Percentiles rank a stretch among this genome's conserved stretches.
These are phyloP conservation scores for Byssochlamys sp. DNA, from an alignment of 2,329 filamentous ascomycete genomes.

Conservation along the genomic window DNA sequence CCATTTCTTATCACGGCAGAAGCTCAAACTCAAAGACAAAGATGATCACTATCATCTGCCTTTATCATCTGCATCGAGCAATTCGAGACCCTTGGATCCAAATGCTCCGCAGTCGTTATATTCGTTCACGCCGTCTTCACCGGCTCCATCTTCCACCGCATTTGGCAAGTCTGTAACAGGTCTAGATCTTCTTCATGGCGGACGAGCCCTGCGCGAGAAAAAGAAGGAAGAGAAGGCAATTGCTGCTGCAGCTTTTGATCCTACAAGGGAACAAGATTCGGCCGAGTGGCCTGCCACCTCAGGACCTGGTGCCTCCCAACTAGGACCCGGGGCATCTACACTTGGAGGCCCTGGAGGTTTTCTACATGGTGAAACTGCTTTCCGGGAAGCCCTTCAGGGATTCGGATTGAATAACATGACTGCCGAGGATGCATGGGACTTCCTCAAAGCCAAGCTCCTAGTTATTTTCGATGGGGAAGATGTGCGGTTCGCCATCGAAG, in stretches of 20 bases:
- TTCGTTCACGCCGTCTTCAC: slow-evolving; percentile 56
- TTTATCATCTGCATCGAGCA: slow-evolving; percentile 56
- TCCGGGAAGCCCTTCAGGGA: slow-evolving; percentile 34
- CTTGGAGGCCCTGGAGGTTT: slow-evolving; percentile 23
- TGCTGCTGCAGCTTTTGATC: slow-evolving; percentile 20
- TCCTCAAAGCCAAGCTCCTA: slow-evolving; percentile 53
- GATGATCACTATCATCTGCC: slow-evolving; percentile 50
- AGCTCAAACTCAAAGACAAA: slow-evolving; percentile 54
- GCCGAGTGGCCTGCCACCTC: slow-evolving; percentile 24
- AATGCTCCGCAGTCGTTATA: slow-evolving; percentile 56
- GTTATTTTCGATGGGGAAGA: slow-evolving; percentile 58
- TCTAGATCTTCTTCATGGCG: slow-evolving; percentile 67
- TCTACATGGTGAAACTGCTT: slow-evolving; percentile 23
- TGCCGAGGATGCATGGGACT: slow-evolving; percentile 56
- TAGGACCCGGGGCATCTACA: slow-evolving; percentile 27
- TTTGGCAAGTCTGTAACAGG: slow-evolving; percentile 79
- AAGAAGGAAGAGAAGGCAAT: slow-evolving; percentile 59
- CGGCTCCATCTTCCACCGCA: slow-evolving; percentile 45
- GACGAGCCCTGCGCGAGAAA: slow-evolving; percentile 68
- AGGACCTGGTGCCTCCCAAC: slow-evolving; percentile 15
- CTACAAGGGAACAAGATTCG: slow-evolving; percentile 23
- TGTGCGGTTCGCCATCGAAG: slow-evolving; percentile 54
- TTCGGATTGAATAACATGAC: slow-evolving; percentile 63
- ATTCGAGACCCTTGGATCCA: slow-evolving; percentile 54
- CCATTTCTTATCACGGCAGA: slow-evolving; percentile 57